Evolutionary conservation across 306 rosid genomes (phyloP).

Genomic region (Acmispon strigosus): DNA sequence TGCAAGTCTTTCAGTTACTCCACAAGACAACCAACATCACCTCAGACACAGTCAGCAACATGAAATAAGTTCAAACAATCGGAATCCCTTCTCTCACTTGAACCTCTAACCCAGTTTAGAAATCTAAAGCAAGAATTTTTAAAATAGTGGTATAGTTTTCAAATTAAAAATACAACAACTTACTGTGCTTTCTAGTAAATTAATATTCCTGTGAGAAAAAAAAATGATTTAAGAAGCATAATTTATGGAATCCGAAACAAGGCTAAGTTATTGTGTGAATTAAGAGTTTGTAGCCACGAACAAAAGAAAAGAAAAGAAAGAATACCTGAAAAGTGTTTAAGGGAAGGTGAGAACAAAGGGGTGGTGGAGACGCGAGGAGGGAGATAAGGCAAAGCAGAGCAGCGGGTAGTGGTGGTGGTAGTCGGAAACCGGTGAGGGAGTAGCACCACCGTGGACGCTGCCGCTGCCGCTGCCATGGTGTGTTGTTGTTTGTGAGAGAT

Average conservation of each 20-base stretch:
- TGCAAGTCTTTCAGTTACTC: neutral
- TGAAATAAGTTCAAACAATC: neutral
- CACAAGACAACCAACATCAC: neutral
- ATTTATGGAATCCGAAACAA: neutral
- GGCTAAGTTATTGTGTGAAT: neutral
- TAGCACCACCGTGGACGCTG: conserved; percentile 58
- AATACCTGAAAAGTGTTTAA: conserved; percentile 50
- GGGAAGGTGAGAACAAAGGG: conserved; percentile 36
- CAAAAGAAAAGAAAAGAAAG: neutral
- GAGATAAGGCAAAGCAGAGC: conserved; percentile 63
- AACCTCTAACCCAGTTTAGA: neutral
- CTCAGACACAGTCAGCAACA: neutral
- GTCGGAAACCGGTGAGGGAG: conserved; percentile 34
- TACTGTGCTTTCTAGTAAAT: neutral
- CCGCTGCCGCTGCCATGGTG: conserved; percentile 51
- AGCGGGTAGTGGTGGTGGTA: conserved; percentile 39
- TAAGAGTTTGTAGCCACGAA: too few relatives aligned
- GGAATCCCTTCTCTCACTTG: neutral
- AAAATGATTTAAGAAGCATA: neutral
- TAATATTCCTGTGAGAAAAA: neutral
- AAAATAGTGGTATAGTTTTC: too few relatives aligned
- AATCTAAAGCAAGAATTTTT: neutral
- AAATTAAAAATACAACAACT: too few relatives aligned
- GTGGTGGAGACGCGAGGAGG: conserved; percentile 62
- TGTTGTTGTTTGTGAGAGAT: neutral